Percentiles rank a stretch among this genome's conserved stretches.
These are phyloP conservation scores for Trichosporon sp. DNA, from an alignment of 1,284 basidiomycete genomes.

Conservation along the genomic window DNA sequence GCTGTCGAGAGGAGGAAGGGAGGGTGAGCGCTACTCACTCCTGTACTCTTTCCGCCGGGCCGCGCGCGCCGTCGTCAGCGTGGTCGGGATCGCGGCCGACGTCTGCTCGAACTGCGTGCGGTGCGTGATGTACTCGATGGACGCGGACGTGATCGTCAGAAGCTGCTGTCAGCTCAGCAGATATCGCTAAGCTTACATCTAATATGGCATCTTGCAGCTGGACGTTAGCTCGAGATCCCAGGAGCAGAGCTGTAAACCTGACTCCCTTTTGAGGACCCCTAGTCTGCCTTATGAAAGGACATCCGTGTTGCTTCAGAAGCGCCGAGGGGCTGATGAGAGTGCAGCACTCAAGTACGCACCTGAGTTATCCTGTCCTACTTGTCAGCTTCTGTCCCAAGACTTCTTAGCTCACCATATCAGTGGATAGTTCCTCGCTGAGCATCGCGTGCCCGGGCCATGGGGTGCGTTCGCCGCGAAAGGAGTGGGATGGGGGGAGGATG, in stretches of 20 bases:
- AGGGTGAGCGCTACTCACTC: conserved; percentile 29
- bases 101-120: conserved; percentile 54
- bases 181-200: conserved; percentile 40
- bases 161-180: conserved; percentile 38
- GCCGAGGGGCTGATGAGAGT: background rate
- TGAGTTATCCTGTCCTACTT: conserved; percentile 56
- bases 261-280: too few species aligned
- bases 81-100: conserved; percentile 46
- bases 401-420: conserved; percentile 50
- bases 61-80: conserved; percentile 42
- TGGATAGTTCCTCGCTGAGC: conserved; percentile 56
- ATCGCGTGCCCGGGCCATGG: conserved; percentile 44
- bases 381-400: conserved; percentile 18
- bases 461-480: conserved; percentile 18
- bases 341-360: conserved; percentile 25
- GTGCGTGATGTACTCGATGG: conserved; percentile 55
- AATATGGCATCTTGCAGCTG: conserved; percentile 57
- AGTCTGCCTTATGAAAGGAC: too few species aligned
- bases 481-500: background rate
- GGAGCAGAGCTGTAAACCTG: too few species aligned
- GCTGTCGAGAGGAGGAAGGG: background rate
- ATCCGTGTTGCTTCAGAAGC: too few species aligned
- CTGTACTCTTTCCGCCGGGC: conserved; percentile 43
- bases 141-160: conserved; percentile 53
- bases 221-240: conserved; percentile 12